Base-by-base conservation (phyloP, 306 rosid species). In the Sesbania bispinosa region DNA sequence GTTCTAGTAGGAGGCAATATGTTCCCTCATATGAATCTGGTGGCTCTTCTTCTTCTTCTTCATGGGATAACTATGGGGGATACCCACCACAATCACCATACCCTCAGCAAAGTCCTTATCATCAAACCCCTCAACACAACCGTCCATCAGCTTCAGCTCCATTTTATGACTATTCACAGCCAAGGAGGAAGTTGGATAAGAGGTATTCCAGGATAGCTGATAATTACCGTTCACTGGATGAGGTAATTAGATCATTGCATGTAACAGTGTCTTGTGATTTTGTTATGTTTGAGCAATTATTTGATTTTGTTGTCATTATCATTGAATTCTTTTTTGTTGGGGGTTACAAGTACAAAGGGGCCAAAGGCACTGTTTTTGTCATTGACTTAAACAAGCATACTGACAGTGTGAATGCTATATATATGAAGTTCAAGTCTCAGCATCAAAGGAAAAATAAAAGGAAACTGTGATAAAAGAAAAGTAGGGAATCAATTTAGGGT, bases 141-240 rank as follows among this genome's bases (percentile, higher is more conserved):
- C n/a, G n/a, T n/a, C n/a, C n/a, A n/a, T n/a, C n/a, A n/a, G n/a
- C 80, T 16, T 54, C 89, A 15, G 70, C 86, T 48, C 59, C 90
- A 23, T 78, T 83, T 69, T 73, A 61, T 69, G 83, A 63, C 20
- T 45, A 75, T 38, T 73, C 80, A 20, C 85, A 33, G 42, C 83
- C 81, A 3, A 80, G 26, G 36, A 85, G 87, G 73, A 88, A 57
- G 42, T 39, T 83, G 68, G 85, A 89, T 66, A 85, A 80, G 63
- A 88, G 41, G 76, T 90, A 81, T 79, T 88, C 96, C 0, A 86
- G 84, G 75, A 93, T 93, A 9, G 84, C 90, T 55, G 98, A 90
- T 78, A 68, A 90, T 80, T 93, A 88, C 64, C 85, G 63, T 23
- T 90, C 98, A 59, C 64, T 90, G 47, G 92, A 90, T 58, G 96